Percentiles rank a stretch among this genome's conserved stretches.
These are phyloP conservation scores for Phytopythium mirpurense DNA, from an alignment of 352 stramenopile genomes.

Conservation along the genomic window DNA sequence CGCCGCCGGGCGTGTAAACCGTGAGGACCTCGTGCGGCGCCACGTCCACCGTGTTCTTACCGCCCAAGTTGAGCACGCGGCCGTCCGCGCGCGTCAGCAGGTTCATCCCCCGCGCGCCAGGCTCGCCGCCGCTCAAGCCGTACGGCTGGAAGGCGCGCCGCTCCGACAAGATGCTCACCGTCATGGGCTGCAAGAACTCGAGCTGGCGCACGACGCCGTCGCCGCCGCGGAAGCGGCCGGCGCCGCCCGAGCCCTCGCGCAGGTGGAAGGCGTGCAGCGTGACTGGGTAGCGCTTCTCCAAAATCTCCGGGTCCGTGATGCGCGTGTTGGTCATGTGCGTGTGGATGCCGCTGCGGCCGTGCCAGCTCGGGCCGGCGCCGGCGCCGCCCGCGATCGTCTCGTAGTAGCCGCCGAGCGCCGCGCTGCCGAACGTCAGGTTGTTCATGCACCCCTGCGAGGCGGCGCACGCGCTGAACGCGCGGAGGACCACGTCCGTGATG, in stretches of 20 bases:
- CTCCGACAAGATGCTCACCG: conserved; percentile 97
- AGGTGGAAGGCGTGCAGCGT: conserved; percentile 85
- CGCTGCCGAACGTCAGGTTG: conserved; percentile 98
- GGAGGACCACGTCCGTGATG: conserved; percentile 98
- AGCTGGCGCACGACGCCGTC: conserved; percentile 96
- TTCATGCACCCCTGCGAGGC: conserved; percentile 99
- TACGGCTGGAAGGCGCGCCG: conserved; percentile 94
- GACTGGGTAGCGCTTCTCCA: conserved; percentile 95
- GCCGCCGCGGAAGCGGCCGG: conserved; percentile 88
- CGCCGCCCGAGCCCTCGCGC: conserved; percentile 86
- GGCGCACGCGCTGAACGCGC: conserved; percentile 94
- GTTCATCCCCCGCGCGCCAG: conserved; percentile 91
- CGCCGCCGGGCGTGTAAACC: conserved; percentile 95
- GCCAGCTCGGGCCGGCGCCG: conserved; percentile 94
- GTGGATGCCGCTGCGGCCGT: conserved; percentile 96
- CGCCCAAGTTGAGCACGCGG: conserved; percentile 70
- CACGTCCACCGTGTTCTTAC: conserved; percentile 95
- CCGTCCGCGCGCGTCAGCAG: conserved; percentile 75
- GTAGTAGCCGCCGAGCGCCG: conserved; percentile 95
- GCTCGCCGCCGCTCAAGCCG: conserved; percentile 90
- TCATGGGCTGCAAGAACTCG: conserved; percentile 93
- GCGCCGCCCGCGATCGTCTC: conserved; percentile 98
- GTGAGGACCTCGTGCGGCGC: conserved; percentile 90
- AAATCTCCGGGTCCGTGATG: conserved; percentile 99
- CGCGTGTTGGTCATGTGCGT: conserved; percentile 99